phyloP scores from a whole-genome alignment of 495 filamentous ascomycete genomes.

The Lasiosphaeris hirsuta region DNA sequence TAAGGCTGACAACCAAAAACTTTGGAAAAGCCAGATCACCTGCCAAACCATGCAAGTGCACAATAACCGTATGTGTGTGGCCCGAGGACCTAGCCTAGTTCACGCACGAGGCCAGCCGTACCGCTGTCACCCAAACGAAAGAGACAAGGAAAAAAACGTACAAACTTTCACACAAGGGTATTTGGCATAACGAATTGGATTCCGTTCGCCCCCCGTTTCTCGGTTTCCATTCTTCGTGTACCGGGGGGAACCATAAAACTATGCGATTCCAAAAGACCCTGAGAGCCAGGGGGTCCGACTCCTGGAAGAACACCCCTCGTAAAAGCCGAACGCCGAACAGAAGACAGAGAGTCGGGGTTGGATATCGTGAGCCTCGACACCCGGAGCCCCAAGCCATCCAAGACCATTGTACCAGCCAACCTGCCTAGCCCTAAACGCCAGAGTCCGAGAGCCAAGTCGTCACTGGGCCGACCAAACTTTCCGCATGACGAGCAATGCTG shows the following conservation, averaged over 20 bases:
- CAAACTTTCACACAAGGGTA: slow-evolving; percentile 11
- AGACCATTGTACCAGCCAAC: slow-evolving; percentile 2
- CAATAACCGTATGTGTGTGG: no score
- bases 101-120: not conserved
- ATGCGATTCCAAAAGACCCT: not conserved
- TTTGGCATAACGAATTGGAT: slow-evolving; percentile 11
- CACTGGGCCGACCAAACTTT: not conserved
- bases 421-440: slow-evolving; percentile 1
- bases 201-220: not conserved
- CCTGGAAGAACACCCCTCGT: not conserved
- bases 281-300: not conserved
- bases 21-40: no score
- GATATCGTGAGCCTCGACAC: not conserved
- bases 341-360: not conserved
- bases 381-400: slow-evolving; percentile 2
- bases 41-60: no score
- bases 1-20: not conserved
- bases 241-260: slow-evolving; percentile 4
- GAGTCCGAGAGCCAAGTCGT: not conserved
- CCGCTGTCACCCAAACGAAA: not conserved
- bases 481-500: not conserved
- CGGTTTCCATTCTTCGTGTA: slow-evolving; percentile 5
- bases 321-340: not conserved
- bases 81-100: not conserved
- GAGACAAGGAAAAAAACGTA: slow-evolving; percentile 12